Evolutionary conservation across 495 filamentous ascomycete genomes (phyloP).

Genomic region (Aspergillus affinis): DNA sequence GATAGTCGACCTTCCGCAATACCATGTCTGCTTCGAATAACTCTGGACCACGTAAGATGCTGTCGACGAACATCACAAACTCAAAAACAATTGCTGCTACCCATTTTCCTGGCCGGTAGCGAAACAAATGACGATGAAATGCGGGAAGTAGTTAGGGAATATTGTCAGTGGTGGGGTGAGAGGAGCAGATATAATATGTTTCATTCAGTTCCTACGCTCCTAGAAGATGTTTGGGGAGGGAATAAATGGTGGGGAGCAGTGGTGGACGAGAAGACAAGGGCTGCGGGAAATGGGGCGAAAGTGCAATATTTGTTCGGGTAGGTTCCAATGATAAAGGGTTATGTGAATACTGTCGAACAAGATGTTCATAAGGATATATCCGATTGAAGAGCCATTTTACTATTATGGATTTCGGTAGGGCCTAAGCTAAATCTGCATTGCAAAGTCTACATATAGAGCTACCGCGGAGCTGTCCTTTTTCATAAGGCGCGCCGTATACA

Average conservation of each 20-base stretch:
- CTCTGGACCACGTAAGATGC: conserved; percentile 24
- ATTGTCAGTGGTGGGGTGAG: conserved; percentile 23
- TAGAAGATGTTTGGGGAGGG: conserved; percentile 20
- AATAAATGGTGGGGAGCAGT: conserved; percentile 18
- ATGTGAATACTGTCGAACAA: too few relatives aligned
- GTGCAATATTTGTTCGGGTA: conserved; percentile 13
- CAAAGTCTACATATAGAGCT: too few relatives aligned
- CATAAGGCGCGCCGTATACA: too few relatives aligned
- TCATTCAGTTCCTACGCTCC: conserved; percentile 14
- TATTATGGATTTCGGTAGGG: too few relatives aligned
- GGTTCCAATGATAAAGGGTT: background rate
- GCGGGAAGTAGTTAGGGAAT: conserved; percentile 20
- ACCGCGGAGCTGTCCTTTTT: too few relatives aligned
- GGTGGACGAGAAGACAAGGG: conserved; percentile 16
- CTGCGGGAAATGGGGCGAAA: background rate
- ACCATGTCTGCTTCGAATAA: conserved; percentile 6
- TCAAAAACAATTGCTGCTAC: conserved; percentile 29
- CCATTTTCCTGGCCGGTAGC: conserved; percentile 31
- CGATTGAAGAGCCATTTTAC: too few relatives aligned
- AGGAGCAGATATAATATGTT: conserved; percentile 30
- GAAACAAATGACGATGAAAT: conserved; percentile 24
- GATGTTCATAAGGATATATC: too few relatives aligned
- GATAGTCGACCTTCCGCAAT: background rate
- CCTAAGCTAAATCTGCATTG: too few relatives aligned
- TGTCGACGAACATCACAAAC: conserved; percentile 25